These are phyloP conservation scores for Daldinia childiae DNA, from an alignment of 495 filamentous ascomycete genomes.

Conservation along the genomic window DNA sequence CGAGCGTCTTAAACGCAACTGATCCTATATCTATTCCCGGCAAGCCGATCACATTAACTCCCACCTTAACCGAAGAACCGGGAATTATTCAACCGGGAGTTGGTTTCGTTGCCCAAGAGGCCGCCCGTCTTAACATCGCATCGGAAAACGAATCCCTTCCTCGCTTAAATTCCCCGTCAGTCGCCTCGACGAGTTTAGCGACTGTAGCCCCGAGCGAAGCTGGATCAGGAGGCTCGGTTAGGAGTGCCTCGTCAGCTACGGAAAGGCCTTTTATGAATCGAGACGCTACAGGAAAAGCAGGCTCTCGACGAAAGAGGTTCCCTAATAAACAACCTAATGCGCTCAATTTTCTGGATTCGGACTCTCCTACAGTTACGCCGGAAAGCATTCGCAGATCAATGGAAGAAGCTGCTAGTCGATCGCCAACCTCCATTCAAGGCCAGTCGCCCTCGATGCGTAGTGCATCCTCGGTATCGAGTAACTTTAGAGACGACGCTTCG, in stretches of 20 bases:
- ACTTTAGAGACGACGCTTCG: constrained; percentile 48
- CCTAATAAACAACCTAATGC: constrained; percentile 38
- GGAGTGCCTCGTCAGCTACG: constrained; percentile 50
- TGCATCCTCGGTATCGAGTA: constrained; percentile 49
- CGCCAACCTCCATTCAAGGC: constrained; percentile 38
- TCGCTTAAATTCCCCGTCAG: constrained; percentile 19
- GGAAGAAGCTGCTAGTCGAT: constrained; percentile 43
- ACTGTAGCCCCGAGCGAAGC: constrained; percentile 27
- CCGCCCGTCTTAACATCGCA: constrained; percentile 11
- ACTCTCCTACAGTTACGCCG: constrained; percentile 45
- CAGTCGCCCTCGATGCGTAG: constrained; percentile 43
- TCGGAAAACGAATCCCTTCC: constrained; percentile 12
- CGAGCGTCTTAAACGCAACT: constrained; percentile 24
- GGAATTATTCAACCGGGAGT: constrained; percentile 13
- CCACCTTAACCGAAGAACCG: constrained; percentile 19
- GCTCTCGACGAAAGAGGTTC: constrained; percentile 43
- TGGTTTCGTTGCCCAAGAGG: constrained; percentile 6
- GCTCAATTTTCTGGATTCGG: constrained; percentile 48
- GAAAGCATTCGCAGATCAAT: constrained; percentile 47
- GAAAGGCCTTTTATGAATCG: constrained; percentile 44
- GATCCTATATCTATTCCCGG: constrained; percentile 12
- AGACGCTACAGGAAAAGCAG: constrained; percentile 45
- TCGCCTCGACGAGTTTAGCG: constrained; percentile 26
- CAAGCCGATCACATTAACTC: background rate
- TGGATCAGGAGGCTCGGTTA: constrained; percentile 48